A percentile compares a stretch with the other conserved stretches of the same genome.
These are phyloP conservation scores for Leucocoprinus leucothites DNA, from an alignment of 768 basidiomycete species.

Conservation along the genomic window DNA sequence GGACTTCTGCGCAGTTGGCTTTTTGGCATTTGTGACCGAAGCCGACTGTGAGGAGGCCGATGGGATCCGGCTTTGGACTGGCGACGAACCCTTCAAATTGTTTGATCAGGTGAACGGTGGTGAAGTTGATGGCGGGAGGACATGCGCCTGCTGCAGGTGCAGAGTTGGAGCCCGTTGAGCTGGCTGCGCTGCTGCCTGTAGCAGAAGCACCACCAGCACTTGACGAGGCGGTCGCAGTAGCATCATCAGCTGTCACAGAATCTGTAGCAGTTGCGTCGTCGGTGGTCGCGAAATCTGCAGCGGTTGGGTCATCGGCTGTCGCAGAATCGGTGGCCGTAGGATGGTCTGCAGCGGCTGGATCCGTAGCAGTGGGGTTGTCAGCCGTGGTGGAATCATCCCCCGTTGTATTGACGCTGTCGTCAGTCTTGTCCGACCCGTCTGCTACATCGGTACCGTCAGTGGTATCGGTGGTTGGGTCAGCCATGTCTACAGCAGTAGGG, in stretches of 20 bases:
- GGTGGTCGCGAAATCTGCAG: too few relatives aligned
- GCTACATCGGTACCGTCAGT: neutral
- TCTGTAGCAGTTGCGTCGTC: neutral
- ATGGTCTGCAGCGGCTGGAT: neutral
- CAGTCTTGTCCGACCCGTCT: too few relatives aligned
- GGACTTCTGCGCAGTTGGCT: conserved; percentile 18
- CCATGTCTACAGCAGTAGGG: neutral
- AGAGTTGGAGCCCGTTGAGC: neutral
- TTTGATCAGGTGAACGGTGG: conserved; percentile 26
- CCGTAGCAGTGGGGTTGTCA: neutral
- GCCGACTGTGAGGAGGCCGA: conserved; percentile 32
- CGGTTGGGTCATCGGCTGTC: too few relatives aligned
- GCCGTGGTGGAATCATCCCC: neutral
- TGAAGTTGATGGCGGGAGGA: conserved; percentile 22
- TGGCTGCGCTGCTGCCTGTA: neutral
- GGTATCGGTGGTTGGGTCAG: neutral
- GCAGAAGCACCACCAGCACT: neutral
- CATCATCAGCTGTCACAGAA: neutral
- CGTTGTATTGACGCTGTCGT: too few relatives aligned
- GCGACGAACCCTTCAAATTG: conserved; percentile 30
- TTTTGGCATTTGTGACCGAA: conserved; percentile 29
- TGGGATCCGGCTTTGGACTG: conserved; percentile 29
- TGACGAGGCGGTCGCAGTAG: neutral
- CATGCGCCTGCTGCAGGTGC: conserved; percentile 18
- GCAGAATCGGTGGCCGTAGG: neutral